Evolutionary conservation across 257 asterid species (phyloP), one percentile per base, ranked within the genome.

Genomic region (Nyctanthes arbortristis): DNA sequence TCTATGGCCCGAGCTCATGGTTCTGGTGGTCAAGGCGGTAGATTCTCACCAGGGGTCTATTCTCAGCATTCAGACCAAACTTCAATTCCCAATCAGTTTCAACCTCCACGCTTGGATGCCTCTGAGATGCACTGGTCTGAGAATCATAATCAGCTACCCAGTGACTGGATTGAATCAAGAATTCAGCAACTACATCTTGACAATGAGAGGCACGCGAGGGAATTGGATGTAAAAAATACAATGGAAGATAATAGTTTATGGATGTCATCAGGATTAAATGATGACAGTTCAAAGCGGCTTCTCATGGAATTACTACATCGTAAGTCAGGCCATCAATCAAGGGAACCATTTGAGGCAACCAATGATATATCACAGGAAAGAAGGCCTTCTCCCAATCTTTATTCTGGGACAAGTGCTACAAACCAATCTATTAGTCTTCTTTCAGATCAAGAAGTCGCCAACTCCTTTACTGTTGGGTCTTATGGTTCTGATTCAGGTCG

Each of bases 271-370:
- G 97, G 89, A 68, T 70, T 89, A 12, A 81, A 84, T 78, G 97
- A 94, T 73, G 97, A 94, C 81, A 87, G 83, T 80, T 94, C 99
- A 39, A 94, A 91, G 83, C 92, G 90, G 9, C 83, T 91, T 77
- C 95, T 94, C 65, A 87, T 94, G 97, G 96, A 94, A 67, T 79
- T 94, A 69, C 88, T 94, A 58, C 96, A 89, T 58, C 98, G 85
- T 77, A 94, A 91, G 69, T 74, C 97, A 8, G 84, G 85, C 61
- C 82, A 79, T 28, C 79, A 80, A 71, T 71, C 91, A 36, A 63
- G 68, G 35, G 95, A 81, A 62, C 79, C 81, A 49, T 67, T 84
- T 64, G 92, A 87, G 67, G 69, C 73, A 80, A 61, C 75, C 40
- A 69, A 72, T 75, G 95, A 87, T 71, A 70, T 81, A 25, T 73